Evolutionary conservation across 352 stramenopile genomes (phyloP), one percentile per base, ranked within the genome.

Genomic region (Phytophthora hybrid): DNA sequence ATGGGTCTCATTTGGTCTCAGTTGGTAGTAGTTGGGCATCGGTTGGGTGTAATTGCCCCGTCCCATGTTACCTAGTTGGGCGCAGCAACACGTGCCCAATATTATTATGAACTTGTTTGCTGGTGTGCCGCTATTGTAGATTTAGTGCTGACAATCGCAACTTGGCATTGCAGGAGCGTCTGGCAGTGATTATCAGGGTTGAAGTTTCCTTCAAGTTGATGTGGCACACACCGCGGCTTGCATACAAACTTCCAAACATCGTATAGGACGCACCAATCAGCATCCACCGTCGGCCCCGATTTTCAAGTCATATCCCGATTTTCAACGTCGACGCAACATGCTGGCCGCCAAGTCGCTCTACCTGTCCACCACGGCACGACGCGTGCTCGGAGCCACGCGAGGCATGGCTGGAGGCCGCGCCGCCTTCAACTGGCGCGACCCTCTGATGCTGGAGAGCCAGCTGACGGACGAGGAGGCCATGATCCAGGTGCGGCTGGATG

Each of bases 391-490:
- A 52, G 31, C 77, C 60, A 78, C 79, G n/a, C 34, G 73, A 16
- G 80, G 88, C 69, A 88, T 87, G 66, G 74, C 75, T 59, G 82
- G 77, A 31, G 78, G 78, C 44, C 87, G 83, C 32, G 77, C 77
- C 13, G 65, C 77, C 29, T 96, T 94, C 73, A 86, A 93, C 64
- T 96, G 88, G 88, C 83, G 91, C 59, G 92, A 97, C 57, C 91
- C 92, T 32, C 76, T 97, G 55, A 56, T 86, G 62, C 73, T 97
- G 39, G 78, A 93, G 23, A 52, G 66, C 31, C 90, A 96, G 69
- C 80, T 98, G 55, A 97, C 88, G 56, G 92, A 98, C 65, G 94
- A 98, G 56, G 94, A 98, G 77, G 73, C 81, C 59, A 93, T 98
- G 79, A 97, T 99, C 65, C 85, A 94, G 80, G 89, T 96, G 58